Conservation (phyloP, 805 yeast genomes). For the Priceomyces medius region DNA sequence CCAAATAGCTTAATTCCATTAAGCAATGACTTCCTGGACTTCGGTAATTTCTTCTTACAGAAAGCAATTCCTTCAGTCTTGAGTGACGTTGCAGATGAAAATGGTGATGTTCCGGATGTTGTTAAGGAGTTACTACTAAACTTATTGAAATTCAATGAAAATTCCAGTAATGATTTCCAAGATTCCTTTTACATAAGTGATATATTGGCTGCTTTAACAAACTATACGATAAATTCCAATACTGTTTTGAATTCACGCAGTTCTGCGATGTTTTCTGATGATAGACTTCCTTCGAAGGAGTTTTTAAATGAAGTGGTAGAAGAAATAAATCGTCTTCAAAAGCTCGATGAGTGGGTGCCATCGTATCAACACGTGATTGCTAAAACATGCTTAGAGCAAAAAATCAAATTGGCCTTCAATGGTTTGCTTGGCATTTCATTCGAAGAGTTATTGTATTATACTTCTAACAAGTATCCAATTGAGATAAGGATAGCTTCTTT, state of each 20-base stretch:
- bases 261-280: constrained; percentile 7
- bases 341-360: constrained; percentile 86
- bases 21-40: constrained; percentile 77
- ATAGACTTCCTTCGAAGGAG: constrained; percentile 9
- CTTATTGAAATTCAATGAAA: constrained; percentile 79
- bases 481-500: constrained; percentile 68
- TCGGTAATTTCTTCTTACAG: constrained; percentile 66
- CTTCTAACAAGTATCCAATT: constrained; percentile 44
- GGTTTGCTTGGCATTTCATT: constrained; percentile 54
- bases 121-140: constrained; percentile 65
- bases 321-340: constrained; percentile 72
- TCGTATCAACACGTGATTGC: constrained; percentile 61
- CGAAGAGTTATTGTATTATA: constrained; percentile 54
- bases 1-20: constrained; percentile 59
- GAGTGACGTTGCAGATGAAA: constrained; percentile 57
- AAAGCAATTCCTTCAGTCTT: constrained; percentile 66
- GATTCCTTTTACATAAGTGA: constrained; percentile 67
- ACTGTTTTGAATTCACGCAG: constrained; percentile 10
- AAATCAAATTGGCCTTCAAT: constrained; percentile 54
- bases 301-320: constrained; percentile 38
- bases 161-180: constrained; percentile 70
- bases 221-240: constrained; percentile 21
- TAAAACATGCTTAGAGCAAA: constrained; percentile 55
- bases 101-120: constrained; percentile 57
- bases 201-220: constrained; percentile 55